phyloP scores from a whole-genome alignment of 208 protist species.

The Wallacemonas rigidus region DNA sequence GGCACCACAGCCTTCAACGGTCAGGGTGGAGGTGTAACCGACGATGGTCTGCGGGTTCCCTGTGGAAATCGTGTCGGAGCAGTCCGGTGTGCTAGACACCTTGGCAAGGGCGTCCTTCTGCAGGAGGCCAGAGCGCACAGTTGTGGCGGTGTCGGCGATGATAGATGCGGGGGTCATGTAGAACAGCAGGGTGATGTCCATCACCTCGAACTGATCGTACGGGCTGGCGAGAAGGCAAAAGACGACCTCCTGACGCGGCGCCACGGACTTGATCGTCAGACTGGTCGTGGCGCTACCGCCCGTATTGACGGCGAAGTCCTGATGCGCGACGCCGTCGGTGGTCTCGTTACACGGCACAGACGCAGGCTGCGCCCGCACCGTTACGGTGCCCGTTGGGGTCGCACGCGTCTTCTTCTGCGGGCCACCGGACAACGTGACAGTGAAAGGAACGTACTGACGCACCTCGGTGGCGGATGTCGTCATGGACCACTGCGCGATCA shows the following conservation, averaged over 20 bases:
- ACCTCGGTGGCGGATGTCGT: conserved; percentile 27
- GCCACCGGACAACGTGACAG: conserved; percentile 36
- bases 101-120: conserved; percentile 28
- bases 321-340: neutral
- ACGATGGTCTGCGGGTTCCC: conserved; percentile 21
- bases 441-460: conserved; percentile 40
- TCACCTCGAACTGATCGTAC: conserved; percentile 30
- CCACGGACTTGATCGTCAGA: conserved; percentile 31
- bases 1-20: conserved; percentile 35
- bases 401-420: conserved; percentile 13
- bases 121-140: conserved; percentile 33
- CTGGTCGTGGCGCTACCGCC: conserved; percentile 9
- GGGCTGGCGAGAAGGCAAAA: conserved; percentile 32
- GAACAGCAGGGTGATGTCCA: conserved; percentile 28
- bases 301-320: conserved; percentile 14
- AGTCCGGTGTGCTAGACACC: conserved; percentile 35
- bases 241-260: conserved; percentile 18
- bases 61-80: conserved; percentile 35
- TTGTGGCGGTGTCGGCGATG: conserved; percentile 38
- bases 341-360: conserved; percentile 23
- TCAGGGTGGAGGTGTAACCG: conserved; percentile 32
- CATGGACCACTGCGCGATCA: conserved; percentile 39
- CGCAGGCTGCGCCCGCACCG: conserved; percentile 26
- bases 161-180: conserved; percentile 67
- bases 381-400: neutral